phyloP scores from a whole-genome alignment of 257 asterid genomes.

The Lantana camara region DNA sequence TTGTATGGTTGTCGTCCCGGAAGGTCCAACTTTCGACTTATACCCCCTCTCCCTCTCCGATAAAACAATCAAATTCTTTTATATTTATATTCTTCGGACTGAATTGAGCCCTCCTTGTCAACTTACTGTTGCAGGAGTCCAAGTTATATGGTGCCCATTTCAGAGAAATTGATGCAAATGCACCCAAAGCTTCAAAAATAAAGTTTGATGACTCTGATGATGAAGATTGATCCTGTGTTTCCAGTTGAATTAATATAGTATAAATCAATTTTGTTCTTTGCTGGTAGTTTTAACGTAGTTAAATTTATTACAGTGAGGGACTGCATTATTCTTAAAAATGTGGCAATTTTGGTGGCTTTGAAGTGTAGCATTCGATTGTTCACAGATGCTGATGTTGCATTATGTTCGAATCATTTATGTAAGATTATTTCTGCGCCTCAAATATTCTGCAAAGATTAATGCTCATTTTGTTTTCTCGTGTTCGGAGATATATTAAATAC shows the following conservation, averaged over 20 bases:
- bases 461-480: no score
- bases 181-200: slow-evolving; percentile 88
- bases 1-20: no score
- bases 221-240: slow-evolving; percentile 49
- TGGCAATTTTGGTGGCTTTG: neutral
- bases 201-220: slow-evolving; percentile 74
- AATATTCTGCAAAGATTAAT: no score
- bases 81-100: no score
- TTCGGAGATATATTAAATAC: no score
- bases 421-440: neutral
- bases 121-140: slow-evolving; percentile 75
- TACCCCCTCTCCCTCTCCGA: no score
- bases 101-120: no score
- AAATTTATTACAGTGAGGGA: neutral
- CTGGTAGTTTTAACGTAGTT: slow-evolving; percentile 13
- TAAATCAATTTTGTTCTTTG: slow-evolving; percentile 4
- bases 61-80: no score
- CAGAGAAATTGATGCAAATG: slow-evolving; percentile 81
- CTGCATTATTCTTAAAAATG: neutral
- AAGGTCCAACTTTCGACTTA: no score
- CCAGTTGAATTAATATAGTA: slow-evolving; percentile 1
- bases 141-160: slow-evolving; percentile 95
- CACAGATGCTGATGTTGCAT: no score
- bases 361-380: neutral
- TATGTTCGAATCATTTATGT: neutral